Base-by-base conservation (phyloP, 345 rosid species). In the Eucalyptus pumila region DNA sequence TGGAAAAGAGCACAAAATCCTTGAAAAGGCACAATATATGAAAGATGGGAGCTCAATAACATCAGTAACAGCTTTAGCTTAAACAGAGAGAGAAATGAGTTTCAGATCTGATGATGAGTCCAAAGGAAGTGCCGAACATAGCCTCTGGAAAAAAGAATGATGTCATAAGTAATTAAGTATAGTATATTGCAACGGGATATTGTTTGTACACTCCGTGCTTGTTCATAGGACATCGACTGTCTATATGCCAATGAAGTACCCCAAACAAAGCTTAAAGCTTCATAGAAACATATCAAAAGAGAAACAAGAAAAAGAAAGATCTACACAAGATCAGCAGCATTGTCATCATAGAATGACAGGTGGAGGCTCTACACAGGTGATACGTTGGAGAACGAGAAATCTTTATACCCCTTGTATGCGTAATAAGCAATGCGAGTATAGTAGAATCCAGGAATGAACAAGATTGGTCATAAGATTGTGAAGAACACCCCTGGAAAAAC, bases 321-420 rank as follows among this genome's bases (percentile, higher is more conserved):
- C 80, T 34, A 10, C 3, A 69, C 80, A 69, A 34, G 26, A 34
- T 34, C 42, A 69, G 24, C 80, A 34, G 80, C 80, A 69, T 34
- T 69, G 80, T 34, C 80, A 34, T 69, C 80, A 69, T 23, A 85
- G 49, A 13, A 49, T 12, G 3, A 51, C 24, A 49, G 72, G 62
- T 24, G 32, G 42, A 42, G 30, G 48, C 40, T 51, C 52, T 94
- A 97, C 44, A 97, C 99, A 8, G 99, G 94, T 1, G 99, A 98
- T 80, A 97, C 96, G 92, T 94, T 96, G 92, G 96, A 90, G 94
- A 96, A 97, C 69, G 98, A 97, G 95, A 97, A 97, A 87, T 99
- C 99, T 92, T 95, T 94, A 94, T 96, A 97, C 83, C 99, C 99
- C 90, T 97, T 97, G 91, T 95, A 96, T 4, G 99, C 99, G 89